Evolutionary conservation across 495 filamentous ascomycete genomes (phyloP), one percentile per base, ranked within the genome.

Genomic region (Trichoderma erinaceum): DNA sequence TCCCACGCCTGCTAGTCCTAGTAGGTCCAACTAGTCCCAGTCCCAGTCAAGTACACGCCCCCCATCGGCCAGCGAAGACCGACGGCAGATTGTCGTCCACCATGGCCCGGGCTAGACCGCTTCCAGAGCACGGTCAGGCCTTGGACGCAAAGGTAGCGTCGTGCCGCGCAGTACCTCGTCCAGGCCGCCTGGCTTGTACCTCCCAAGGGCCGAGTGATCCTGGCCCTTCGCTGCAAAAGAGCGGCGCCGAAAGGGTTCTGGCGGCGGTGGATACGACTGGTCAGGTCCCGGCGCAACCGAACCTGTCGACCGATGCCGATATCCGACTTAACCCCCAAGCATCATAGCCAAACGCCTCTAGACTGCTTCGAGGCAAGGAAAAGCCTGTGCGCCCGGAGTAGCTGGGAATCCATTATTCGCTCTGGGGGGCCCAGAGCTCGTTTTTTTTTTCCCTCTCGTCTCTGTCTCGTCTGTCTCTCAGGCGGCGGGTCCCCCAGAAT

Each of bases 211-310:
- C 56, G 56, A 61, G 25, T 61, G 29, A 61, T 61, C 56, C 56
- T 61, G 25, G 35, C 35, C 15, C 46, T 21, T 46, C 50, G 50
- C 50, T 23, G 8, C 50, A 61, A 6, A 61, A 61, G 56, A 18
- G 50, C 50, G 50, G 50, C 50, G 50, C 50, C 50, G 50, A 61
- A 32, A 61, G 27, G 56, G 56, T 13, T 61, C n/a, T 21, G 44
- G 35, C 18, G 8, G 23, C 56, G 56, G 56, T 61, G 56, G 56
- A 61, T 61, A 61, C 56, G 56, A 61, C 56, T 61, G 56, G 56
- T 61, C 56, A 61, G 56, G 56, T 61, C 56, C 56, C 56, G 56
- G 56, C 56, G 56, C 56, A 61, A 61, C 56, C 56, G 56, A 61
- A 61, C 23, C 56, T 61, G 56, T 61, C 56, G 56, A 61, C 25